Evolutionary conservation across 2,329 filamentous ascomycete genomes (phyloP), one percentile per base, ranked within the genome.

Genomic region (Plenodomus tracheiphilus): DNA sequence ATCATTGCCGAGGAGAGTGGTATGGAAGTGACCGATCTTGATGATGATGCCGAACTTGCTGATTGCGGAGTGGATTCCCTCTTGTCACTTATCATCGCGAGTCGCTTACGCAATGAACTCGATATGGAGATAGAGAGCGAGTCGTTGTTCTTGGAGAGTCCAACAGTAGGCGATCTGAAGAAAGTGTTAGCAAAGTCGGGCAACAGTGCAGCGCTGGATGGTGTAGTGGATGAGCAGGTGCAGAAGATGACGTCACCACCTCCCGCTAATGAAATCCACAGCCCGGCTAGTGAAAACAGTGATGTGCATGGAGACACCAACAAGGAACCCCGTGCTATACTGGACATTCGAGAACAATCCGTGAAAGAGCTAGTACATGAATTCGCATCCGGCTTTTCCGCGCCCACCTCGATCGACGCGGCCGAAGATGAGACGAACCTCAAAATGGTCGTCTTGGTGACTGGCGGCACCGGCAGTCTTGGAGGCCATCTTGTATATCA

Each of bases 131-230:
- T 64, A 9, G 13, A 20, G 21, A 32, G 7, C 15, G 36, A 46
- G n/a, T 35, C 43, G 4, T 25, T 46, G 28, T 40, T 46, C 25
- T 18, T 40, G 7, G 75, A 79, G 51, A 82, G 83, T 63, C 75
- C 79, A 2, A 81, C 81, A 2, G 79, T 86, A 18, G 79, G 81
- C 54, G 81, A 84, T 49, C 81, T 86, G 46, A 83, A 86, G 66
- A 78, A 78, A 39, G 77, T 79, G 16, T 78, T 87, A 35, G 40
- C 40, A 35, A 42, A 42, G 17, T 35, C 28, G 21, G 17, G 15
- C 21, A 43, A 35, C 30, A 2, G 30, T 18, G 20, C 19, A 5
- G 41, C 40, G 13, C 7, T 19, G 34, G 7, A 38, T 16, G n/a
- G 5, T 35, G 41, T 30, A 2, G 39, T 43, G n/a, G 21, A 39